Percentiles rank a stretch among this genome's conserved stretches.
phyloP scores from a whole-genome alignment of 2,329 filamentous ascomycete species.

The Didymosphaeria variabile region DNA sequence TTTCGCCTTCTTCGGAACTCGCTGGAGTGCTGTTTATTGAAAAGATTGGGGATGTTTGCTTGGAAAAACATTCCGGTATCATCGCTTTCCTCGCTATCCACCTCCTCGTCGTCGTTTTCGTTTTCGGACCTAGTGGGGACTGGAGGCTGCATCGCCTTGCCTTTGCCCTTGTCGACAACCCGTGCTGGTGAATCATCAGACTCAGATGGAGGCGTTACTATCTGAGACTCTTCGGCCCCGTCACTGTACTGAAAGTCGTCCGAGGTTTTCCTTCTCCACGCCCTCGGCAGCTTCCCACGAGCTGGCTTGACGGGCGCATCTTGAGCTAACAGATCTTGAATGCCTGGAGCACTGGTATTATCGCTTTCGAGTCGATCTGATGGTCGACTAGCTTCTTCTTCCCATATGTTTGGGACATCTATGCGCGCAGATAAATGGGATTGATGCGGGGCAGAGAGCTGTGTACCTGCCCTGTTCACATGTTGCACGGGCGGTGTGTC shows the following conservation, averaged over 20 bases:
- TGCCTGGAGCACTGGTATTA: constrained; percentile 29
- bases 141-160: constrained; percentile 19
- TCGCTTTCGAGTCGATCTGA: constrained; percentile 29
- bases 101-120: constrained; percentile 27
- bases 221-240: constrained; percentile 40
- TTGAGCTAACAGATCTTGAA: constrained; percentile 47
- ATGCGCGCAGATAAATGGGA: background rate
- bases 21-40: constrained; percentile 31
- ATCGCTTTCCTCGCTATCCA: constrained; percentile 41
- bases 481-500: constrained; percentile 29
- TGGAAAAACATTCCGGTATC: constrained; percentile 52
- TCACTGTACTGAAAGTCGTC: constrained; percentile 51
- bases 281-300: constrained; percentile 52
- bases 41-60: constrained; percentile 39
- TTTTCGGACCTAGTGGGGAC: constrained; percentile 21
- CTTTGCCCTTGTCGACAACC: constrained; percentile 27
- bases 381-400: constrained; percentile 57
- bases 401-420: constrained; percentile 53
- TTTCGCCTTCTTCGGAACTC: constrained; percentile 33
- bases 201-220: constrained; percentile 17
- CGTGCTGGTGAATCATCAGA: constrained; percentile 9
- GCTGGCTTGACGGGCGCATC: constrained; percentile 41
- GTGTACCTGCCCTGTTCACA: constrained; percentile 8
- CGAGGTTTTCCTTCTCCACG: constrained; percentile 53
- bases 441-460: background rate